A percentile compares a stretch with the other conserved stretches of the same genome.
Conservation (phyloP, 495 filamentous ascomycete genomes). For the Trichoderma parareesei region DNA sequence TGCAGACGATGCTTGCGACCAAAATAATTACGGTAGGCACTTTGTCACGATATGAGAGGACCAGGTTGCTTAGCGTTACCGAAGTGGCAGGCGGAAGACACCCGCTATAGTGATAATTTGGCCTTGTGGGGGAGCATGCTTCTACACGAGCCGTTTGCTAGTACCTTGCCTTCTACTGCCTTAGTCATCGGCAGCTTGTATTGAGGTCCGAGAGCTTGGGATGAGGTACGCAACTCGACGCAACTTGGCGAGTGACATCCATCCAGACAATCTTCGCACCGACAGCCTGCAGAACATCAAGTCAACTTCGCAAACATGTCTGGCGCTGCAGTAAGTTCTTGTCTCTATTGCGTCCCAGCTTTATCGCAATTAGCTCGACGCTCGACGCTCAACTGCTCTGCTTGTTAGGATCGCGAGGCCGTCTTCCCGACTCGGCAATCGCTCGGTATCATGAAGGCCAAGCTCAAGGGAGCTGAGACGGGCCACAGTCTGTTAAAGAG, state of each 20-base stretch:
- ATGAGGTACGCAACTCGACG: background rate
- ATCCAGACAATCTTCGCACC: background rate
- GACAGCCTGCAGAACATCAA: background rate
- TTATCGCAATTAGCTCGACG: background rate
- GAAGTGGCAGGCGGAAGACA: background rate
- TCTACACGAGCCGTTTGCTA: background rate
- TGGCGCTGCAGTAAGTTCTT: constrained; percentile 45
- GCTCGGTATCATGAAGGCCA: constrained; percentile 92
- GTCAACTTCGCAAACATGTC: constrained; percentile 40
- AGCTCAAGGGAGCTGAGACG: constrained; percentile 93
- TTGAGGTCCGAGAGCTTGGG: background rate
- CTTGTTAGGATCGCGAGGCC: constrained; percentile 67
- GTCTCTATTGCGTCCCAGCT: background rate
- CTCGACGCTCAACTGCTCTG: no score
- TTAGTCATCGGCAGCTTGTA: background rate
- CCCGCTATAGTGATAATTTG: constrained; percentile 6
- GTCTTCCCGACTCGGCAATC: constrained; percentile 99
- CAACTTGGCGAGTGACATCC: background rate
- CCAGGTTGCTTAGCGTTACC: background rate
- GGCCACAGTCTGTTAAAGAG: constrained; percentile 82
- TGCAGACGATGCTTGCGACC: background rate
- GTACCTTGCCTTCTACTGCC: background rate
- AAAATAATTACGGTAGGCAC: background rate
- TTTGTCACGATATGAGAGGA: background rate
- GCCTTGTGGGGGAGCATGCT: background rate